phyloP scores from a whole-genome alignment of 2,329 filamentous ascomycete species.

The Fusarium sp. region DNA sequence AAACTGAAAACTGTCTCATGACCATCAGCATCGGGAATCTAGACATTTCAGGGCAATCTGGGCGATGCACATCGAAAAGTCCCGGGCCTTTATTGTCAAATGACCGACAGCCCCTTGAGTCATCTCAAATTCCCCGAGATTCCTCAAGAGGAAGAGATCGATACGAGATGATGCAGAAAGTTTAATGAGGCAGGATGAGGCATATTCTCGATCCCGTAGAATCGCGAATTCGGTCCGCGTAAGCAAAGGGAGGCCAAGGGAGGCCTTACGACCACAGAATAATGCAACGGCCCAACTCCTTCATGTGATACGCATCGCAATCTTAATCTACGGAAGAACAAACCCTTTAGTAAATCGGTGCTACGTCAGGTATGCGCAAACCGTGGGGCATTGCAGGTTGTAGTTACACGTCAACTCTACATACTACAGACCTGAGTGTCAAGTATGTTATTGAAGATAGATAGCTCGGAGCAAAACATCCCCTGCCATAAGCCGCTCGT shows the following conservation, averaged over 20 bases:
- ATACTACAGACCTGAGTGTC: background rate
- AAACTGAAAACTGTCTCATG: slow-evolving; percentile 10
- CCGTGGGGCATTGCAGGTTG: background rate
- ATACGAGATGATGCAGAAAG: slow-evolving; percentile 25
- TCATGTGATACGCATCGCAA: slow-evolving; percentile 26
- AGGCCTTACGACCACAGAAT: slow-evolving; percentile 21
- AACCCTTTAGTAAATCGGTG: slow-evolving; percentile 8
- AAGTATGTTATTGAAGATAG: background rate
- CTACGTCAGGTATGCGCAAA: slow-evolving; percentile 15
- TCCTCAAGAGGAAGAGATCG: slow-evolving; percentile 22
- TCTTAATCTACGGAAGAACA: slow-evolving; percentile 18
- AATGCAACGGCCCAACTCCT: slow-evolving; percentile 8
- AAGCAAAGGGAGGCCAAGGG: slow-evolving; percentile 14
- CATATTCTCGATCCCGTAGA: slow-evolving; percentile 31
- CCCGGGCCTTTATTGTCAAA: slow-evolving; percentile 20
- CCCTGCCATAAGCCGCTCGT: slow-evolving; percentile 11
- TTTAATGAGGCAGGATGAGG: slow-evolving; percentile 21
- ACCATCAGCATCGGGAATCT: background rate
- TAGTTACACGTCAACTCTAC: slow-evolving; percentile 3
- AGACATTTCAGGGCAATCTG: background rate
- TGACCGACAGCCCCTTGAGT: slow-evolving; percentile 25
- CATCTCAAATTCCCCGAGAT: slow-evolving; percentile 24
- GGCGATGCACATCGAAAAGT: slow-evolving; percentile 8
- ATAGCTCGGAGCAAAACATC: background rate
- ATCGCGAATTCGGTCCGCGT: slow-evolving; percentile 32